Percentiles rank a stretch among this genome's conserved stretches.
Conservation (phyloP, 495 filamentous ascomycete genomes). For the Hypoxylon lienhwacheense region DNA sequence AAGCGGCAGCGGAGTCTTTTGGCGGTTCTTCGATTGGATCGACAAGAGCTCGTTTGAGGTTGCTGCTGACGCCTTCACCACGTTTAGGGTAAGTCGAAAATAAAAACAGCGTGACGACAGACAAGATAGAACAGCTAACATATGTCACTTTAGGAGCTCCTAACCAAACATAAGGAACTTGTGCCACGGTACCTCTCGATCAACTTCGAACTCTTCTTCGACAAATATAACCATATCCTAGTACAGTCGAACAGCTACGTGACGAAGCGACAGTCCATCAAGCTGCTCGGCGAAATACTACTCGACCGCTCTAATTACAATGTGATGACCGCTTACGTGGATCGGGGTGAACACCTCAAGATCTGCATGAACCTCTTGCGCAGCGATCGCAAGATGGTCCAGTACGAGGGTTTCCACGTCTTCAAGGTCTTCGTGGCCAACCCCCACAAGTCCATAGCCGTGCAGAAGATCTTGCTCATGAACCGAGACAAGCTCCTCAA, state of each 20-base stretch:
- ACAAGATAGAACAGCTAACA: background rate
- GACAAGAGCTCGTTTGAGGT: conserved; percentile 94
- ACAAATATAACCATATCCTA: conserved; percentile 83
- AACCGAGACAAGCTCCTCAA: conserved; percentile 87
- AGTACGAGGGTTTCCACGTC: conserved; percentile 98
- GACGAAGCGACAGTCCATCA: conserved; percentile 97
- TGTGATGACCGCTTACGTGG: conserved; percentile 97
- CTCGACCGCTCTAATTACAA: conserved; percentile 95
- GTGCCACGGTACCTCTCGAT: conserved; percentile 81
- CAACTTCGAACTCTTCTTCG: conserved; percentile 91
- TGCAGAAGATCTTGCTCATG: conserved; percentile 92
- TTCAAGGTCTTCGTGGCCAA: conserved; percentile 99
- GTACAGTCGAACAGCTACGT: conserved; percentile 94
- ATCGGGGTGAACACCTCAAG: conserved; percentile 92
- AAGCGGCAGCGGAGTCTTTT: conserved; percentile 82
- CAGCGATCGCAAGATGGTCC: conserved; percentile 97
- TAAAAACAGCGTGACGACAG: background rate
- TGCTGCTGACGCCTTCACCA: conserved; percentile 95
- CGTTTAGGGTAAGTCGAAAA: conserved; percentile 72
- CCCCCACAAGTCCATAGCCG: conserved; percentile 87
- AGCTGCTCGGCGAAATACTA: conserved; percentile 91
- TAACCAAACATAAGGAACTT: conserved; percentile 90
- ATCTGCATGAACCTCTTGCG: conserved; percentile 94
- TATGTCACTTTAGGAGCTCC: conserved; percentile 65
- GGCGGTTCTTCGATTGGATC: conserved; percentile 98